Percentiles rank a stretch among this genome's conserved stretches.
Evolutionary conservation across 2,329 filamentous ascomycete genomes (phyloP).

Genomic region (Alternaria sp.): DNA sequence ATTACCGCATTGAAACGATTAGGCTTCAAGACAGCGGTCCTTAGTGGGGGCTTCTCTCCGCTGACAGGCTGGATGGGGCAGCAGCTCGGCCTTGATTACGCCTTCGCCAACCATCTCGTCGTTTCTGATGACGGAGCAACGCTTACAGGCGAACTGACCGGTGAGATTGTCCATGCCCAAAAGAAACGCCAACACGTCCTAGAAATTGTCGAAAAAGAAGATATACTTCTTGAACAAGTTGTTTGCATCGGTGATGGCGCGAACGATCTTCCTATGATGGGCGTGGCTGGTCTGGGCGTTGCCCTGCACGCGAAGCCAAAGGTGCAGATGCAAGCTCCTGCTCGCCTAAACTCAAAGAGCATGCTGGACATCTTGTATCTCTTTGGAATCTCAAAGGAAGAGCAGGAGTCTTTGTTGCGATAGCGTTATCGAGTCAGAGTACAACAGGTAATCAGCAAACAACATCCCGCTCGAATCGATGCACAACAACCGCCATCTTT

Average conservation of each 20-base stretch:
- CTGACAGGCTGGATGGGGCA: slow-evolving; percentile 85
- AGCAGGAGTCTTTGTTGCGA: slow-evolving; percentile 62
- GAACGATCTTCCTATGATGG: slow-evolving; percentile 84
- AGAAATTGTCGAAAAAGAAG: slow-evolving; percentile 74
- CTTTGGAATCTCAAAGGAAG: slow-evolving; percentile 74
- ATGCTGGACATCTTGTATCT: slow-evolving; percentile 77
- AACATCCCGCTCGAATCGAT: background rate
- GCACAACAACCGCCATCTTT: background rate
- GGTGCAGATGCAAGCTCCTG: slow-evolving; percentile 79
- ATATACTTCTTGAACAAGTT: slow-evolving; percentile 70
- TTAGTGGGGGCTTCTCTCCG: slow-evolving; percentile 91
- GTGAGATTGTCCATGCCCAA: slow-evolving; percentile 77
- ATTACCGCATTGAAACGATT: slow-evolving; percentile 76
- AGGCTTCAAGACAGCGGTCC: slow-evolving; percentile 86
- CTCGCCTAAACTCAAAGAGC: slow-evolving; percentile 74
- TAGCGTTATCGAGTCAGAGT: background rate
- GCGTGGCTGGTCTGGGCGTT: slow-evolving; percentile 75
- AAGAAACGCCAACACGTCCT: slow-evolving; percentile 76
- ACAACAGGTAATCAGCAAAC: background rate
- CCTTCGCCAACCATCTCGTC: slow-evolving; percentile 84
- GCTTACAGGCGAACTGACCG: slow-evolving; percentile 76
- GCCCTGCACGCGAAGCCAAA: slow-evolving; percentile 86
- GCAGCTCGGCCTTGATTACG: slow-evolving; percentile 84
- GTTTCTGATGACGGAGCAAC: slow-evolving; percentile 62
- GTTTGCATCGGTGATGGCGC: slow-evolving; percentile 83